Evolutionary conservation across 2,329 filamentous ascomycete species (phyloP), one percentile per base, ranked within the genome.

Genomic region (Purpureocillium lavendulum): DNA sequence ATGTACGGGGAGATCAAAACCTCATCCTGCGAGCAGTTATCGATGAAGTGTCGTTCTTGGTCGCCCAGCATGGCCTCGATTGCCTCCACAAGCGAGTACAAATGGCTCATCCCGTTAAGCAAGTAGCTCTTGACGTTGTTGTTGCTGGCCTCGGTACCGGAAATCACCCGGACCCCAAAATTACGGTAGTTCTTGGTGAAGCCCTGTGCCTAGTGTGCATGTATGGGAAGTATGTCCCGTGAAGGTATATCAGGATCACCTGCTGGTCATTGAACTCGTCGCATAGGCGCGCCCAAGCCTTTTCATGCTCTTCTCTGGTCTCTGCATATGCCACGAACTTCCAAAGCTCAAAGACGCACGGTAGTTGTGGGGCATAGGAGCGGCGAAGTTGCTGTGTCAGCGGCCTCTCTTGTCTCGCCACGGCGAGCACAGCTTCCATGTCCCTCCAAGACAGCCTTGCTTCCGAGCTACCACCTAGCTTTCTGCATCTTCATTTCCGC

Each of bases 21-120:
- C 34, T 34, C 24, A 35, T 35, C 33, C 26, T 35, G 33, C 33
- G 33, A 35, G 18, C 18, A 35, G 33, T 24, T 35, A 21, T 35
- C 33, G 21, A 26, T 10, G 21, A 26, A 26, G 21, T 26, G 6
- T 26, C 21, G 21, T 26, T 26, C 21, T 10, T 4, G n/a, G 21
- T 7, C 21, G 10, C 11, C 13, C 33, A 35, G 17, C 17, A 35
- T 35, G 26, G 8, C 33, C 11, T 35, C 17, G 17, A 26, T 7
- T 7, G 33, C 33, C 33, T 35, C 17, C 4, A 35, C 17, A 35
- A 35, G 33, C 17, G 17, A 9, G 24, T 35, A 35, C 6, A 26
- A 26, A 35, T 35, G 11, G 9, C 21, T 35, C 17, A 16, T 35
- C 13, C 33, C 17, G n/a, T 5, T 26, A 10, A 26, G 21, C 21